A percentile compares a stretch with the other conserved stretches of the same genome.
Evolutionary conservation across 1,139 yeast genomes (phyloP).

Genomic region (Yamadazyma conglobata): DNA sequence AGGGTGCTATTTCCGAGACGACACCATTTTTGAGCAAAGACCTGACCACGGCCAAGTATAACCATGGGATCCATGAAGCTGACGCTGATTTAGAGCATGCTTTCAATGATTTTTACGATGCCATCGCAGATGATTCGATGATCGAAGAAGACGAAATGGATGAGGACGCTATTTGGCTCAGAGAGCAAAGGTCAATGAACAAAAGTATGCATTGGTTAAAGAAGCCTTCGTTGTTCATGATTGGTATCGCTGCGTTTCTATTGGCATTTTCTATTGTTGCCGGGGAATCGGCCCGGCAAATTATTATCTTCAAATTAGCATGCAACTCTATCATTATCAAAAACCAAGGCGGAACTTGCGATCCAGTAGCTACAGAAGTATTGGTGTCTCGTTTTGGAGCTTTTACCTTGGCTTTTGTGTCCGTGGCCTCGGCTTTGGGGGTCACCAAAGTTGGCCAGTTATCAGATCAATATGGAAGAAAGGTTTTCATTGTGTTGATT

Average conservation of each 20-base stretch:
- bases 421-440: slow-evolving; percentile 29
- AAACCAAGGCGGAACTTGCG: slow-evolving; percentile 20
- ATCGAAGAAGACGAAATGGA: slow-evolving; percentile 26
- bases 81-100: slow-evolving; percentile 22
- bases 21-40: too few relatives aligned
- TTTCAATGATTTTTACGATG: slow-evolving; percentile 29
- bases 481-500: slow-evolving; percentile 37
- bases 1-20: too few relatives aligned
- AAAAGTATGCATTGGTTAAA: slow-evolving; percentile 31
- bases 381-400: slow-evolving; percentile 30
- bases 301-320: slow-evolving; percentile 29
- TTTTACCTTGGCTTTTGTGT: slow-evolving; percentile 19
- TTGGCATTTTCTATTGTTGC: slow-evolving; percentile 23
- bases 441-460: slow-evolving; percentile 51
- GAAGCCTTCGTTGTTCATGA: slow-evolving; percentile 32
- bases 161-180: slow-evolving; percentile 37
- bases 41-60: too few relatives aligned
- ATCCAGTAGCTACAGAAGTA: slow-evolving; percentile 32
- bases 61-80: too few relatives aligned
- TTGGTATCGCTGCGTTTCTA: slow-evolving; percentile 24
- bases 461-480: slow-evolving; percentile 65
- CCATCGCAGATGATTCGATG: slow-evolving; percentile 22
- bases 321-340: slow-evolving; percentile 25
- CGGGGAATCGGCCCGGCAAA: slow-evolving; percentile 28
- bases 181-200: slow-evolving; percentile 33